These are phyloP conservation scores for Purshia tridentata DNA, from an alignment of 306 rosid genomes.

Conservation along the genomic window DNA sequence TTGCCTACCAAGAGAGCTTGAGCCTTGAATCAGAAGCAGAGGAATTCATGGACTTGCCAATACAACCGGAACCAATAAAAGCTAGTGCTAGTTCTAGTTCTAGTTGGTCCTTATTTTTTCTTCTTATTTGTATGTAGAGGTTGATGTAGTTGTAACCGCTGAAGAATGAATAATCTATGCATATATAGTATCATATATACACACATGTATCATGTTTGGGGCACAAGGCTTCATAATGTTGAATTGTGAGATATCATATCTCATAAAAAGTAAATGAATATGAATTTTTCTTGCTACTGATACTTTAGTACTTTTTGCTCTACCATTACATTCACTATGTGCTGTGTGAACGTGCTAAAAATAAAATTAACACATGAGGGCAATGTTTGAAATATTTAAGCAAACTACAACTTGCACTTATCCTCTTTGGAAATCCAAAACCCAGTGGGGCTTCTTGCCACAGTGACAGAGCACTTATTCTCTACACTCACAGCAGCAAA, in stretches of 20 bases:
- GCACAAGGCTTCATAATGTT: neutral
- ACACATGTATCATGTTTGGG: neutral
- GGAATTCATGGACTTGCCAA: neutral
- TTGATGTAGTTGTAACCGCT: conserved; percentile 1
- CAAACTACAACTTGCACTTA: too few species aligned
- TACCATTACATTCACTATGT: neutral
- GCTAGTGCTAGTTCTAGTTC: conserved; percentile 13
- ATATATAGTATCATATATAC: neutral
- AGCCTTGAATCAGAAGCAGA: conserved; percentile 5
- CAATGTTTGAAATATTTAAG: neutral
- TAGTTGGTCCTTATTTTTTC: conserved; percentile 7
- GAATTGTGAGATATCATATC: neutral
- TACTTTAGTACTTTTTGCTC: neutral
- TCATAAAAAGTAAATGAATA: neutral
- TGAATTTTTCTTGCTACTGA: neutral
- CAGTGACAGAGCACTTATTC: too few species aligned
- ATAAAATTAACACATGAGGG: neutral
- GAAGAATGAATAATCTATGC: conserved; percentile 4
- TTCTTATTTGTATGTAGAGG: conserved; percentile 1
- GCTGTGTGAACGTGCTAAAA: neutral
- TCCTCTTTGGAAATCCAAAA: too few species aligned
- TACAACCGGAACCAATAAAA: conserved; percentile 17
- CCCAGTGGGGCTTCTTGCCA: too few species aligned
- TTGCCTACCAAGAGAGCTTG: conserved; percentile 31
- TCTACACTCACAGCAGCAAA: too few species aligned